phyloP scores from a whole-genome alignment of 352 stramenopile genomes.

The Globisporangium mamillatum region DNA sequence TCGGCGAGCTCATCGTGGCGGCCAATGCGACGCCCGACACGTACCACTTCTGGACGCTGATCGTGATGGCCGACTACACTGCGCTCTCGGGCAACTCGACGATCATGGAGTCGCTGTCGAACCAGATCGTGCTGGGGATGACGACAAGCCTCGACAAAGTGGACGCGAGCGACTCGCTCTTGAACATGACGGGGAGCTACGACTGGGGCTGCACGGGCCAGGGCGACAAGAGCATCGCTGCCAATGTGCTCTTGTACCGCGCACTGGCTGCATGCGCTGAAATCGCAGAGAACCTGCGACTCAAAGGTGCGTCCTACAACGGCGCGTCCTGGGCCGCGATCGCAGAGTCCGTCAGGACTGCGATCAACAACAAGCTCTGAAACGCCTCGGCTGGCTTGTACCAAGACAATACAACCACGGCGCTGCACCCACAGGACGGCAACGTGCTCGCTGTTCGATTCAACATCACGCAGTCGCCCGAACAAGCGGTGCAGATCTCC shows the following conservation, averaged over 20 bases:
- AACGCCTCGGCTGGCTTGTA: conserved; percentile 1
- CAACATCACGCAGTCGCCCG: neutral
- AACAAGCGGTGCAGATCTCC: neutral
- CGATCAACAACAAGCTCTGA: neutral
- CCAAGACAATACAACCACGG: neutral
- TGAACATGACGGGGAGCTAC: conserved; percentile 23
- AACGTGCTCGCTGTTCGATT: neutral
- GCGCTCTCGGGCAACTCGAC: conserved; percentile 22
- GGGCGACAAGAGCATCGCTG: conserved; percentile 37
- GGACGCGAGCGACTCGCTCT: neutral
- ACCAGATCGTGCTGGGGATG: neutral
- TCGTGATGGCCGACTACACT: conserved; percentile 33
- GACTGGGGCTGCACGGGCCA: conserved; percentile 37
- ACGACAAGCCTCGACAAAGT: neutral
- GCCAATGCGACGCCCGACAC: conserved; percentile 31
- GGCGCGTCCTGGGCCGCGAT: neutral
- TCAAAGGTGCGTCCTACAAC: neutral
- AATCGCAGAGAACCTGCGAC: neutral
- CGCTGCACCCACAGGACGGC: conserved; percentile 3
- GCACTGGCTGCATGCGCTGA: conserved; percentile 16
- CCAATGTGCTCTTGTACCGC: conserved; percentile 34
- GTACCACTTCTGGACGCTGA: conserved; percentile 43
- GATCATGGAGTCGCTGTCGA: conserved; percentile 11
- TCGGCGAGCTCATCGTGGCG: neutral
- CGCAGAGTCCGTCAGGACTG: neutral